Percentiles rank a stretch among this genome's conserved stretches.
phyloP scores from a whole-genome alignment of 768 basidiomycete species.

The Cyclocybe cylindracea region DNA sequence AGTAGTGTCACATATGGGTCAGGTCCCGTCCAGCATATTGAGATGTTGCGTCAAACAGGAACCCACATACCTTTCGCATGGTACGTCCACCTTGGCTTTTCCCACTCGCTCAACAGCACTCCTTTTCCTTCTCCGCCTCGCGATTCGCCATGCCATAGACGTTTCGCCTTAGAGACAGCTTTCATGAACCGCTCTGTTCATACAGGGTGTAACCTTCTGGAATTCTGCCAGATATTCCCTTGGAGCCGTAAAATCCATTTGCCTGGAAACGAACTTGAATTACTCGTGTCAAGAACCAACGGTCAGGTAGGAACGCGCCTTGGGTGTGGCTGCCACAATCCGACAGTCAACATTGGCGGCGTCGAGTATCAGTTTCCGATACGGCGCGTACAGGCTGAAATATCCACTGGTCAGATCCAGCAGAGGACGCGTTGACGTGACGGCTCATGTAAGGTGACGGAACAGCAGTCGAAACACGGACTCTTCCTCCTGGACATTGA shows the following conservation, averaged over 20 bases:
- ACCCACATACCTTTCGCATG: constrained; percentile 84
- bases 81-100: constrained; percentile 90
- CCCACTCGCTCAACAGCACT: constrained; percentile 86
- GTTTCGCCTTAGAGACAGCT: constrained; percentile 53
- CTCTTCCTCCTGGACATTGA: constrained; percentile 87
- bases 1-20: background rate
- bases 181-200: constrained; percentile 83
- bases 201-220: constrained; percentile 93
- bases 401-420: constrained; percentile 94
- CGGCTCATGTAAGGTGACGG: constrained; percentile 34
- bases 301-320: constrained; percentile 47
- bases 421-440: constrained; percentile 34
- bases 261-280: constrained; percentile 51
- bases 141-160: constrained; percentile 32
- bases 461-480: constrained; percentile 58
- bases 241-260: constrained; percentile 92
- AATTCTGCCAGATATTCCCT: constrained; percentile 88
- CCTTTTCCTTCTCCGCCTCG: constrained; percentile 35
- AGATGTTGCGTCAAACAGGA: background rate
- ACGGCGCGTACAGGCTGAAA: constrained; percentile 82
- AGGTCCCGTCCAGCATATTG: background rate
- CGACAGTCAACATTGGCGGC: constrained; percentile 58
- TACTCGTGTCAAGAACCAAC: background rate
- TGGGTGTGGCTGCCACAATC: constrained; percentile 85
- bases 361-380: constrained; percentile 71